phyloP scores from a whole-genome alignment of 495 filamentous ascomycete species.

The Xylaria cubensis region DNA sequence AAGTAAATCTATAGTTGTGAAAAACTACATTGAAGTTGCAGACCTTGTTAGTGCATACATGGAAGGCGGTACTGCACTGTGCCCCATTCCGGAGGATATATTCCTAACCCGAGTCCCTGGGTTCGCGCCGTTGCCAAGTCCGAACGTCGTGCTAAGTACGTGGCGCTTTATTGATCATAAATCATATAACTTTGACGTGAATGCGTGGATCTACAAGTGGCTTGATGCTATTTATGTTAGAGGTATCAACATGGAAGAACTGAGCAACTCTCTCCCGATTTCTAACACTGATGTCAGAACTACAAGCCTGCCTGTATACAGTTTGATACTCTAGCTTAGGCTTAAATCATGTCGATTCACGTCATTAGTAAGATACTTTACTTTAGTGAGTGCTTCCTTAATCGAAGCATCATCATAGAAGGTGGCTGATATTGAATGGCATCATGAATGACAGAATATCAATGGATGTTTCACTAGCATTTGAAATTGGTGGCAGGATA shows the following conservation, averaged over 20 bases:
- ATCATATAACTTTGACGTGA: not conserved
- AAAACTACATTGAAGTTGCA: not conserved
- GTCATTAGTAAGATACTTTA: not conserved
- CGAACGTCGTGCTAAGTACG: not conserved
- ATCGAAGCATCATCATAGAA: constrained; percentile 3
- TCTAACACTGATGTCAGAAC: not conserved
- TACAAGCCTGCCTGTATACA: not conserved
- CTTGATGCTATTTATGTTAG: not conserved
- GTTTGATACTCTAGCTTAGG: not conserved
- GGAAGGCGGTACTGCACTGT: not conserved
- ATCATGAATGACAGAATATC: not conserved
- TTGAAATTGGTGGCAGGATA: not conserved
- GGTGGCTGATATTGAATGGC: constrained; percentile 1
- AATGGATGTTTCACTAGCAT: not conserved
- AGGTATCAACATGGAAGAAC: not conserved
- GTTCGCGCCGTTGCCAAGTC: not conserved
- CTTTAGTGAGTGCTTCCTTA: not conserved
- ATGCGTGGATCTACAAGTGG: not conserved
- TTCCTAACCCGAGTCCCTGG: constrained; percentile 8
- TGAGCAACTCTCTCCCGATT: not conserved
- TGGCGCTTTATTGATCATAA: not conserved
- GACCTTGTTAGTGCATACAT: not conserved
- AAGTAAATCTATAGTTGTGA: not conserved
- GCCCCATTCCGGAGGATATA: not conserved
- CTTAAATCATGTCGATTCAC: not conserved